A percentile compares a stretch with the other conserved stretches of the same genome.
phyloP scores from a whole-genome alignment of 176 grass and related monocot genomes.

The Triticum urartu region DNA sequence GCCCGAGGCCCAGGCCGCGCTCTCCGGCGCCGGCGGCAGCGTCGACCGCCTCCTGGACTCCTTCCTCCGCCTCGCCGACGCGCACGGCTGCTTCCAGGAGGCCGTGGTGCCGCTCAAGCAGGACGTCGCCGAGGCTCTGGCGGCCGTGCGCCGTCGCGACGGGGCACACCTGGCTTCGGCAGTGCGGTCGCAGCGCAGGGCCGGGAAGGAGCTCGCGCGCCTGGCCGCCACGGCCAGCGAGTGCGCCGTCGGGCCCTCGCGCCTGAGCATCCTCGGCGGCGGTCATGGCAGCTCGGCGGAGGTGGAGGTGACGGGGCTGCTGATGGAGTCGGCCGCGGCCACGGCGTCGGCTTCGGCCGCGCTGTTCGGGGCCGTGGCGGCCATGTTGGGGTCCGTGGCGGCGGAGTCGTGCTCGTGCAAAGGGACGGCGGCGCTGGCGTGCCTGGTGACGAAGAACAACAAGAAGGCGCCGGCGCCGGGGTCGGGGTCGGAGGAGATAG shows the following conservation, averaged over 20 bases:
- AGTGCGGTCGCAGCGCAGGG: slow-evolving; percentile 30
- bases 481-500: neutral
- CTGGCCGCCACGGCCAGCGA: neutral
- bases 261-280: neutral
- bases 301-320: slow-evolving; percentile 43
- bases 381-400: slow-evolving; percentile 31
- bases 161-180: slow-evolving; percentile 24
- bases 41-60: slow-evolving; percentile 58
- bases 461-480: slow-evolving; percentile 24
- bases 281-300: slow-evolving; percentile 5
- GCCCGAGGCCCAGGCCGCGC: slow-evolving; percentile 40
- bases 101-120: slow-evolving; percentile 46
- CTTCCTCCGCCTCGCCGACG: slow-evolving; percentile 71
- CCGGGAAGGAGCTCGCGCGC: slow-evolving; percentile 50
- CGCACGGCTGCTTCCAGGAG: slow-evolving; percentile 60
- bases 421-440: slow-evolving; percentile 42
- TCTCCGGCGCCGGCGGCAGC: neutral
- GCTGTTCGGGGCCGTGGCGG: slow-evolving; percentile 42
- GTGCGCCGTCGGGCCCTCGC: neutral
- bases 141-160: slow-evolving; percentile 54
- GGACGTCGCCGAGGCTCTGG: slow-evolving; percentile 35
- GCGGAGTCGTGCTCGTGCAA: slow-evolving; percentile 17
- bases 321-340: slow-evolving; percentile 45
- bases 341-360: slow-evolving; percentile 39
- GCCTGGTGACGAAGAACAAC: slow-evolving; percentile 28